Conservation (phyloP, 2,329 filamentous ascomycete genomes). For the Neofusicoccum ribis region DNA sequence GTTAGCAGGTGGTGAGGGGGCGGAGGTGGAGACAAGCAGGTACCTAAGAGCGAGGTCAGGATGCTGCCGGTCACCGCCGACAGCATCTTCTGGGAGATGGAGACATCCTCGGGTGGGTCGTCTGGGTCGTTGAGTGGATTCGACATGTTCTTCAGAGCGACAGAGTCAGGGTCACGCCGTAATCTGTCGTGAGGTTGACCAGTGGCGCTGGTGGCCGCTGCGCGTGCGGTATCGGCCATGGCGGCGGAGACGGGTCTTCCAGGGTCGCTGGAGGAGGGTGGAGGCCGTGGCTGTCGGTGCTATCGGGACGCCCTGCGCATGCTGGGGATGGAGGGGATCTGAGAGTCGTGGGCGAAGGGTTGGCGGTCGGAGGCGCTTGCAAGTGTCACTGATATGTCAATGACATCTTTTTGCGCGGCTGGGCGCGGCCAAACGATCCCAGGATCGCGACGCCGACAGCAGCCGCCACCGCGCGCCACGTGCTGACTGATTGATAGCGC, state of each 20-base stretch:
- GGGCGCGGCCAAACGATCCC: slow-evolving; percentile 5
- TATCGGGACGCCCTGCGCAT: slow-evolving; percentile 14
- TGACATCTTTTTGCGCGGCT: slow-evolving; percentile 19
- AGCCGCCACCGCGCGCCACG: slow-evolving; percentile 22
- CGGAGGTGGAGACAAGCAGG: slow-evolving; percentile 28
- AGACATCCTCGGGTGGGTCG: slow-evolving; percentile 59
- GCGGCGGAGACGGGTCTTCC: slow-evolving; percentile 5
- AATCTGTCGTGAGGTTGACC: slow-evolving; percentile 41
- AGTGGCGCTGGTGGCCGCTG: slow-evolving; percentile 4
- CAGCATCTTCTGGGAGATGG: slow-evolving; percentile 87
- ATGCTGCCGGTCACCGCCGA: slow-evolving; percentile 90
- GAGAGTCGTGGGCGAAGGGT: not conserved
- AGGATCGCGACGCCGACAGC: slow-evolving; percentile 28
- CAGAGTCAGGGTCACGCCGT: slow-evolving; percentile 20
- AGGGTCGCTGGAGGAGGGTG: not conserved
- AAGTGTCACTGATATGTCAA: slow-evolving; percentile 9
- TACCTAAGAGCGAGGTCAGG: slow-evolving; percentile 85
- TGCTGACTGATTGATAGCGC: slow-evolving; percentile 3
- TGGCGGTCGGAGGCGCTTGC: not conserved
- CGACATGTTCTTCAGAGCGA: slow-evolving; percentile 26
- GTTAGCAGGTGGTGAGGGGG: slow-evolving; percentile 6
- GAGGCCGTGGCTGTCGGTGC: not conserved
- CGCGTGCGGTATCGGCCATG: slow-evolving; percentile 21
- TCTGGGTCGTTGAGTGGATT: slow-evolving; percentile 36
- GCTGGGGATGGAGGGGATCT: not conserved